Conservation (phyloP, 306 rosid species). For the Vigna trinervia region DNA sequence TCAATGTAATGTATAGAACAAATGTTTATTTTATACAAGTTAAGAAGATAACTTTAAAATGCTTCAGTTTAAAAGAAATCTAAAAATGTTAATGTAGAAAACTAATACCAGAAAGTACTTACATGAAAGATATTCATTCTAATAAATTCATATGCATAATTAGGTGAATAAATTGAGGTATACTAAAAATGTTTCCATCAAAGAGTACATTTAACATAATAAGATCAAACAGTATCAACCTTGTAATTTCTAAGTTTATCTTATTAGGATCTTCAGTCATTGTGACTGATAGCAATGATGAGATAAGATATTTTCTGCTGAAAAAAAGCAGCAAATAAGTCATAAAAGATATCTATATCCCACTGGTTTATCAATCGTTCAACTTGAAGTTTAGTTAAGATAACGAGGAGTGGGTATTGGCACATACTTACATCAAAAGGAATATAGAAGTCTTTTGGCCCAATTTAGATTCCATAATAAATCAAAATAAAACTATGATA, state of each 20-base stretch:
- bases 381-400: conserved; percentile 6
- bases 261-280: not conserved
- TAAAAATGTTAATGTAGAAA: not conserved
- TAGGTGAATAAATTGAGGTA: too few species aligned
- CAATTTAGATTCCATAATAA: not conserved
- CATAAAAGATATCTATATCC: conserved; percentile 21
- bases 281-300: conserved; percentile 9
- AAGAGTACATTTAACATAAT: too few species aligned
- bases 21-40: too few species aligned
- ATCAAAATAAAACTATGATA: too few species aligned
- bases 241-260: not conserved
- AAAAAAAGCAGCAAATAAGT: conserved; percentile 22
- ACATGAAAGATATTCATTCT: too few species aligned
- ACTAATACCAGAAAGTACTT: too few species aligned
- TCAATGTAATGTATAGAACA: too few species aligned
- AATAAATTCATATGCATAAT: too few species aligned
- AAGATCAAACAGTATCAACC: not conserved
- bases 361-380: conserved; percentile 27
- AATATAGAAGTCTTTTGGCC: conserved; percentile 22
- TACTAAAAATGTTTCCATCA: too few species aligned
- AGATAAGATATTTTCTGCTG: conserved; percentile 9
- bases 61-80: too few species aligned
- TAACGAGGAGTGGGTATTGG: not conserved
- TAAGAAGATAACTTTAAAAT: too few species aligned
- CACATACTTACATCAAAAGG: not conserved